phyloP scores from a whole-genome alignment of 495 filamentous ascomycete species.

The Mycothermus thermophilus region DNA sequence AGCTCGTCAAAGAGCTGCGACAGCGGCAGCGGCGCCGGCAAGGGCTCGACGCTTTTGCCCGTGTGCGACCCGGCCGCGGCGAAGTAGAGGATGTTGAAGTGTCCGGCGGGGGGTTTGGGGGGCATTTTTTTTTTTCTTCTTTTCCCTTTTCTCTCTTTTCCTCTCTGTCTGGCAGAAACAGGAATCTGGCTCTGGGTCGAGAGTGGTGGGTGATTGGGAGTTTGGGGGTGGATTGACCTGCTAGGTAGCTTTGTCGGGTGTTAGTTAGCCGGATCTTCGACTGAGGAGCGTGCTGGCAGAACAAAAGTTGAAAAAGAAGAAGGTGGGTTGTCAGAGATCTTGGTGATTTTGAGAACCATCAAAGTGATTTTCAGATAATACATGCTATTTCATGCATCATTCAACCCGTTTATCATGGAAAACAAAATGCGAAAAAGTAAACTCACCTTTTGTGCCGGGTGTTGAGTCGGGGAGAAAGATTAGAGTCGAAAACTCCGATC shows the following conservation, averaged over 20 bases:
- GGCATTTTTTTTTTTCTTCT: conserved; percentile 21
- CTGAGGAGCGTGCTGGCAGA: too few species aligned
- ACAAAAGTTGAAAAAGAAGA: conserved; percentile 3
- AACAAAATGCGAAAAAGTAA: too few species aligned
- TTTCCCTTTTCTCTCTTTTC: too few species aligned
- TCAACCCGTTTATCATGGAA: too few species aligned
- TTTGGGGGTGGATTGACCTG: too few species aligned
- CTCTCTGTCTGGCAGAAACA: too few species aligned
- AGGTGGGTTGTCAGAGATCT: conserved; percentile 44
- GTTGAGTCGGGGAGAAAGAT: conserved; percentile 3
- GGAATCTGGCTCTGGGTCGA: too few species aligned
- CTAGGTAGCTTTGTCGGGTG: not conserved
- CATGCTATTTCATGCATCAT: conserved; percentile 48
- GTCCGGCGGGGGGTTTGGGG: conserved; percentile 33
- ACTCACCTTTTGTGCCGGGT: conserved; percentile 1
- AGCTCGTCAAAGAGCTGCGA: conserved; percentile 51
- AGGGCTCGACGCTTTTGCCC: conserved; percentile 49
- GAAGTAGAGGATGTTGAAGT: conserved; percentile 82
- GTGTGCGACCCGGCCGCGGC: conserved; percentile 65
- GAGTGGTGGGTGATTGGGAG: too few species aligned
- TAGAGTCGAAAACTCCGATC: too few species aligned
- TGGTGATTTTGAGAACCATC: conserved; percentile 40
- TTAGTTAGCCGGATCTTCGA: too few species aligned
- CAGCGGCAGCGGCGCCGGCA: conserved; percentile 61
- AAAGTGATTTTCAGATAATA: conserved; percentile 37